Conservation (phyloP, 805 yeast species). For the Nakazawaea holstii region DNA sequence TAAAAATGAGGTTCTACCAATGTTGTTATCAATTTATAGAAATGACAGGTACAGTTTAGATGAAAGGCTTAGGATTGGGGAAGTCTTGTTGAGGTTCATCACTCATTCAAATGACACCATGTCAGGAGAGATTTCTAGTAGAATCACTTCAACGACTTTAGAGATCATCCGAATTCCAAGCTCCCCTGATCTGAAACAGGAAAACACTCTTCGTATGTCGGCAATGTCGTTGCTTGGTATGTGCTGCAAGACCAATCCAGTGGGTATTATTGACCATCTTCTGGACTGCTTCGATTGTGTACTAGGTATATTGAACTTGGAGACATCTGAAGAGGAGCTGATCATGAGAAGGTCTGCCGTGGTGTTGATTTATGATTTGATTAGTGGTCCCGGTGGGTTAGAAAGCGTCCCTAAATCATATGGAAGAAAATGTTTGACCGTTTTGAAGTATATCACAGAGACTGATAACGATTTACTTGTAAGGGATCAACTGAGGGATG, state of each 20-base stretch:
- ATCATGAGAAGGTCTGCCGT: constrained; percentile 73
- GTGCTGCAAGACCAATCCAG: constrained; percentile 53
- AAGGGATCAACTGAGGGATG: constrained; percentile 48
- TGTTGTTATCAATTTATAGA: constrained; percentile 33
- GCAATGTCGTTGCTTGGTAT: constrained; percentile 81
- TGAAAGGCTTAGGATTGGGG: constrained; percentile 76
- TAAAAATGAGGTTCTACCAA: constrained; percentile 28
- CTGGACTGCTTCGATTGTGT: constrained; percentile 68
- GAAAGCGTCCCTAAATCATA: constrained; percentile 45
- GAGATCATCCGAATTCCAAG: constrained; percentile 16
- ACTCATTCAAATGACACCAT: constrained; percentile 43
- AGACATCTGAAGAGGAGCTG: constrained; percentile 34
- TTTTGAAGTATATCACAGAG: constrained; percentile 37
- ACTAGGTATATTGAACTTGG: constrained; percentile 67
- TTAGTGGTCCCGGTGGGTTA: constrained; percentile 37
- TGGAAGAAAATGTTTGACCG: constrained; percentile 33
- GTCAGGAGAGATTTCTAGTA: constrained; percentile 34
- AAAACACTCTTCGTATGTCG: constrained; percentile 72
- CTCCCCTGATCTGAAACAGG: constrained; percentile 25
- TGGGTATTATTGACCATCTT: constrained; percentile 43
- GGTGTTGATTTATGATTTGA: constrained; percentile 57
- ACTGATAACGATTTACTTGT: constrained; percentile 55
- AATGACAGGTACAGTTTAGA: constrained; percentile 38
- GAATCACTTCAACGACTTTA: constrained; percentile 40
- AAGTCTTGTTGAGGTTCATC: constrained; percentile 62